These are phyloP conservation scores for Penicillium daleae DNA, from an alignment of 495 filamentous ascomycete species.

Conservation along the genomic window DNA sequence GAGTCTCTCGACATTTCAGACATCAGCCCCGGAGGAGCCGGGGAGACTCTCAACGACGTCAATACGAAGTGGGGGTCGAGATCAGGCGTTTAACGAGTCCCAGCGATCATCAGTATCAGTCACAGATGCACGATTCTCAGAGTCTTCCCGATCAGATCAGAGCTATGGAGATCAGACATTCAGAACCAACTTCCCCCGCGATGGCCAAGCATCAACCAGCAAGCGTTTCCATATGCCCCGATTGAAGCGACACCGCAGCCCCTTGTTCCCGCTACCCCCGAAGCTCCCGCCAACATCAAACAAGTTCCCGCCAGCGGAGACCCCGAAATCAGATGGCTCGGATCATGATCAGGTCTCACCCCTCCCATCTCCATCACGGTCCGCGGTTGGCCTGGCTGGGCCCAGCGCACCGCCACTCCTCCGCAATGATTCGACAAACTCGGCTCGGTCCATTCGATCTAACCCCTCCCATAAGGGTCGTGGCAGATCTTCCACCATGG, in stretches of 20 bases:
- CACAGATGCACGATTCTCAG: slow-evolving; percentile 74
- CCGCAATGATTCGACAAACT: slow-evolving; percentile 67
- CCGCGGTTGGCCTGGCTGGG: slow-evolving; percentile 49
- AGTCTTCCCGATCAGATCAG: slow-evolving; percentile 89
- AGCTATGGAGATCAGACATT: slow-evolving; percentile 76
- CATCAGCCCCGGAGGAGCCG: slow-evolving; percentile 69
- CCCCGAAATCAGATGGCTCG: slow-evolving; percentile 32
- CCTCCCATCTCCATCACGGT: slow-evolving; percentile 59
- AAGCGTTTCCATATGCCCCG: slow-evolving; percentile 80
- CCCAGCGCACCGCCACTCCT: slow-evolving; percentile 46
- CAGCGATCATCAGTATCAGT: slow-evolving; percentile 72
- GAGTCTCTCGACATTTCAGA: slow-evolving; percentile 47
- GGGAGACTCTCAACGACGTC: slow-evolving; percentile 59
- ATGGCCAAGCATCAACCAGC: slow-evolving; percentile 51
- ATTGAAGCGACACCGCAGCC: slow-evolving; percentile 77
- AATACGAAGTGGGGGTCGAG: slow-evolving; percentile 54
- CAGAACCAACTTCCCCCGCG: slow-evolving; percentile 34
- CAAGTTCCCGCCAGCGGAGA: slow-evolving; percentile 30
- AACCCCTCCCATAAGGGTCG: slow-evolving; percentile 66
- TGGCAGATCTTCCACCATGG: slow-evolving; percentile 87
- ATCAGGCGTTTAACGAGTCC: slow-evolving; percentile 67
- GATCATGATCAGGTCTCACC: slow-evolving; percentile 51
- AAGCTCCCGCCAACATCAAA: slow-evolving; percentile 48
- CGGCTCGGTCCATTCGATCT: slow-evolving; percentile 70
- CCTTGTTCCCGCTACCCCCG: slow-evolving; percentile 86